Percentiles rank a stretch among this genome's conserved stretches.
Conservation (phyloP, 2,329 filamentous ascomycete species). For the Pseudomassariella vexata region DNA sequence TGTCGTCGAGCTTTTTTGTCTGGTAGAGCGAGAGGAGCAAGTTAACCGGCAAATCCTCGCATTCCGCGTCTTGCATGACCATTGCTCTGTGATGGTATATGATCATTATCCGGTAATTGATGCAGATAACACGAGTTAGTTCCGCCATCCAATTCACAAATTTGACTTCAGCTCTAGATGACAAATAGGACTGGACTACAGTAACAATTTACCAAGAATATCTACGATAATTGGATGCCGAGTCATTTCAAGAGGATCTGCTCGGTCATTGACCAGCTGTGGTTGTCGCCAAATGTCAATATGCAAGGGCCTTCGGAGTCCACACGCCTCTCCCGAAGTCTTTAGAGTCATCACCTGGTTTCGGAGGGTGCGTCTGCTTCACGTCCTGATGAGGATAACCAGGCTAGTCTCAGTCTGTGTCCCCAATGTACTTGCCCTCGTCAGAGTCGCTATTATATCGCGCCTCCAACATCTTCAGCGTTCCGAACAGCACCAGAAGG, state of each 20-base stretch:
- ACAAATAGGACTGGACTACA: conserved; percentile 28
- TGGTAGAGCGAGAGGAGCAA: conserved; percentile 28
- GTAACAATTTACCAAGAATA: conserved; percentile 29
- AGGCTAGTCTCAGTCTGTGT: too few relatives aligned
- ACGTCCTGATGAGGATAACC: too few relatives aligned
- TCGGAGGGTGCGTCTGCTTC: too few relatives aligned
- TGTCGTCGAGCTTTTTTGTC: conserved; percentile 31
- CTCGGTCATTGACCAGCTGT: conserved; percentile 28
- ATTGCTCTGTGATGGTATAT: too few relatives aligned
- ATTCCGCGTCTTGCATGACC: too few relatives aligned
- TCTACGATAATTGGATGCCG: conserved; percentile 31
- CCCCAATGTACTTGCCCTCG: too few relatives aligned
- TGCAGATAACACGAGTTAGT: conserved; percentile 29
- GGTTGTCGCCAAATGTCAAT: conserved; percentile 9
- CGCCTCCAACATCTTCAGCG: too few relatives aligned
- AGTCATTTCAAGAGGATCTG: conserved; percentile 28
- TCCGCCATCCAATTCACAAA: conserved; percentile 28
- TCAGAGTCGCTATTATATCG: too few relatives aligned
- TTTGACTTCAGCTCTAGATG: conserved; percentile 27
- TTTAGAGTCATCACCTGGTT: too few relatives aligned
- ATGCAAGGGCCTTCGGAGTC: conserved; percentile 6
- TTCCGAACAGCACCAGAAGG: too few relatives aligned
- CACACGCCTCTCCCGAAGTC: conserved; percentile 1
- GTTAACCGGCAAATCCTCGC: too few relatives aligned
- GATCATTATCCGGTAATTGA: too few relatives aligned